phyloP scores from a whole-genome alignment of 805 yeast species.

The Metschnikowia cubensis region DNA sequence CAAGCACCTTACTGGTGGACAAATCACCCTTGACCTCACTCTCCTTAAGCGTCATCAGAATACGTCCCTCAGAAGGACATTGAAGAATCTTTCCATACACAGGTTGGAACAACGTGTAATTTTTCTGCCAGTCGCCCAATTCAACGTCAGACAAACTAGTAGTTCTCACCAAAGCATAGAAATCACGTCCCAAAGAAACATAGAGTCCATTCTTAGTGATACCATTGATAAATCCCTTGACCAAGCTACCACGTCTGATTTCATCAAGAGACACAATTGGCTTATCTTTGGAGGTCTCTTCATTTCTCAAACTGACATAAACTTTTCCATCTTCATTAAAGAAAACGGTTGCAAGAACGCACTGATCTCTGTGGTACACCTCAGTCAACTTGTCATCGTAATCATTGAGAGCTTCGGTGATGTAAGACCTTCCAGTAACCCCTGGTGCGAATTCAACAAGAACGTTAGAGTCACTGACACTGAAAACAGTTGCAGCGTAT shows the following conservation, averaged over 20 bases:
- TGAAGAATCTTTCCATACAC: slow-evolving; percentile 71
- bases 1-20: slow-evolving; percentile 54
- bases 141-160: slow-evolving; percentile 77
- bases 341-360: slow-evolving; percentile 53
- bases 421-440: slow-evolving; percentile 59
- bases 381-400: slow-evolving; percentile 51
- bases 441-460: slow-evolving; percentile 65
- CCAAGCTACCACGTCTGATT: slow-evolving; percentile 63
- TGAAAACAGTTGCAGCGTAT: slow-evolving; percentile 60
- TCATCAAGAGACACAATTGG: slow-evolving; percentile 47
- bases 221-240: slow-evolving; percentile 76
- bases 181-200: slow-evolving; percentile 65
- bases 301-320: slow-evolving; percentile 57
- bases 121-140: slow-evolving; percentile 84
- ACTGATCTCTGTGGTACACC: slow-evolving; percentile 47
- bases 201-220: slow-evolving; percentile 74
- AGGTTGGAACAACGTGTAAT: slow-evolving; percentile 63
- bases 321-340: slow-evolving; percentile 50
- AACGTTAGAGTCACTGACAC: slow-evolving; percentile 55
- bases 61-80: slow-evolving; percentile 57
- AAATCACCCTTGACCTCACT: slow-evolving; percentile 73
- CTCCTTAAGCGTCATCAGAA: slow-evolving; percentile 76
- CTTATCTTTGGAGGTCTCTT: slow-evolving; percentile 48
- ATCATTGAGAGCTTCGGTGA: slow-evolving; percentile 75
- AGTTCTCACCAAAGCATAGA: slow-evolving; percentile 77